Percentiles rank a stretch among this genome's conserved stretches.
Conservation (phyloP, 1,139 yeast genomes). For the Martiniozyma asiatica region DNA sequence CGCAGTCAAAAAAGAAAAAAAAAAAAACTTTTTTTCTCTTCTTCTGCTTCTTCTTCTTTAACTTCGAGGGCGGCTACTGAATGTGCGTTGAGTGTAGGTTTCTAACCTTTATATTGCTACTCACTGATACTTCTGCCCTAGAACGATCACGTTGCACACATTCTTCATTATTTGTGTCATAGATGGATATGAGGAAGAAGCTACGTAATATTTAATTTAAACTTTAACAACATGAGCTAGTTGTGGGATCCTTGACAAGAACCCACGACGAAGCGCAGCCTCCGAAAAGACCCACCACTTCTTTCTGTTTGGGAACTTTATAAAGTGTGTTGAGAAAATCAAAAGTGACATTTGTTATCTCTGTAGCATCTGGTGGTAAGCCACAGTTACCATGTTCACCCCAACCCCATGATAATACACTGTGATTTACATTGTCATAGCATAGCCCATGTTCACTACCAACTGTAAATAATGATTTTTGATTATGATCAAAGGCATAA, state of each 20-base stretch:
- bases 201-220: conserved; percentile 54
- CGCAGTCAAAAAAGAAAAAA: too few relatives aligned
- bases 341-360: conserved; percentile 25
- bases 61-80: too few relatives aligned
- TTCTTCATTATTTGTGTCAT: conserved; percentile 61
- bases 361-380: conserved; percentile 13
- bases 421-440: conserved; percentile 16
- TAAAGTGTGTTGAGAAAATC: conserved; percentile 30
- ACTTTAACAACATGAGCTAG: conserved; percentile 1
- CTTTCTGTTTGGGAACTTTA: conserved; percentile 10
- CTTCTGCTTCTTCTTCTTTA: too few relatives aligned
- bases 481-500: conserved; percentile 19
- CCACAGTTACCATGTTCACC: conserved; percentile 99
- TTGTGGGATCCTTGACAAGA: too few relatives aligned
- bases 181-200: conserved; percentile 74
- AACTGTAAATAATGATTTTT: conserved; percentile 26
- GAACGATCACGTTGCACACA: conserved; percentile 58
- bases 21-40: too few relatives aligned
- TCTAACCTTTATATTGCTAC: too few relatives aligned
- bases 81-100: too few relatives aligned
- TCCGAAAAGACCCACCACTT: conserved; percentile 28
- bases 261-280: conserved; percentile 38
- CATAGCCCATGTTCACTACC: conserved; percentile 88
- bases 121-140: conserved; percentile 53
- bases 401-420: conserved; percentile 87